Conservation (phyloP, 805 yeast genomes). For the Candida suzukii region DNA sequence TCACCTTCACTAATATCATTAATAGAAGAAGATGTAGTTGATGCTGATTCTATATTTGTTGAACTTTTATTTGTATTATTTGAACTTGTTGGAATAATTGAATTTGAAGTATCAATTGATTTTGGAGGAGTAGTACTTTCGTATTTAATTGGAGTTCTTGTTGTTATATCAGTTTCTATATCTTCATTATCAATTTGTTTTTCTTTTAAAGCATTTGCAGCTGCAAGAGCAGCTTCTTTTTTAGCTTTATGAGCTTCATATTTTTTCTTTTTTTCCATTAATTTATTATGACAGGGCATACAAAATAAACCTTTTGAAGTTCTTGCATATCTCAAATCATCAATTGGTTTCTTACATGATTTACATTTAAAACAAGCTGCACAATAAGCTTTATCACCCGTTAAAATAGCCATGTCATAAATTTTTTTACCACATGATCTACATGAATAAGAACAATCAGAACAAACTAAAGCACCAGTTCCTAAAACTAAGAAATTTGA, state of each 20-base stretch:
- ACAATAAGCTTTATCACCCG: slow-evolving; percentile 95
- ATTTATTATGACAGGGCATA: slow-evolving; percentile 82
- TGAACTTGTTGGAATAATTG: not conserved
- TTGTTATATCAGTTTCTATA: not conserved
- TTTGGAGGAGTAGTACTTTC: not conserved
- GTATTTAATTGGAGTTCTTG: not conserved
- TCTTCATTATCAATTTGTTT: too few relatives aligned
- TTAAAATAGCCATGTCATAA: slow-evolving; percentile 86
- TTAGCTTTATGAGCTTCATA: slow-evolving; percentile 40
- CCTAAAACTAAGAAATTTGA: slow-evolving; percentile 89
- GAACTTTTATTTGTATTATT: not conserved
- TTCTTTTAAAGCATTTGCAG: slow-evolving; percentile 7
- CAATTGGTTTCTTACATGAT: slow-evolving; percentile 78
- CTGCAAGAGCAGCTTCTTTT: slow-evolving; percentile 8
- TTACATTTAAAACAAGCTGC: slow-evolving; percentile 85
- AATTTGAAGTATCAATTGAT: not conserved
- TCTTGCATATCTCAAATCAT: slow-evolving; percentile 84
- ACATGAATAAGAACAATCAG: slow-evolving; percentile 89
- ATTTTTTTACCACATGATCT: slow-evolving; percentile 79
- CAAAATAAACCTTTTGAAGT: slow-evolving; percentile 91
- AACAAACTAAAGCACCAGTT: slow-evolving; percentile 85
- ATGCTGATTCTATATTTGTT: not conserved
- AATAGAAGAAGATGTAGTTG: not conserved
- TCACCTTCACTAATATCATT: not conserved
- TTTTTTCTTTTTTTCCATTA: slow-evolving; percentile 67